phyloP scores from a whole-genome alignment of 2,329 filamentous ascomycete species.

The Colletotrichum sp. region DNA sequence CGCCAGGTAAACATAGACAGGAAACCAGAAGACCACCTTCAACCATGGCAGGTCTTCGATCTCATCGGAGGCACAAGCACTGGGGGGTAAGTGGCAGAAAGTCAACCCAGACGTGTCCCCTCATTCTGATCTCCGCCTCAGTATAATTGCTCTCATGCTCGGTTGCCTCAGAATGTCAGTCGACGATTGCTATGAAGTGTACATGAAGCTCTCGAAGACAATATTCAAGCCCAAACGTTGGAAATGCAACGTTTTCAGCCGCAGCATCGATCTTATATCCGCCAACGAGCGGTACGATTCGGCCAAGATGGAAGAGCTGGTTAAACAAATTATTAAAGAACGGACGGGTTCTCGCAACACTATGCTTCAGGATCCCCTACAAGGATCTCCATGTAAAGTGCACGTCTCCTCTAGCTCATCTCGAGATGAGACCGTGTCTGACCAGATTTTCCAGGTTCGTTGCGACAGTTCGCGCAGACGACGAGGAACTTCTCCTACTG shows the following conservation, averaged over 20 bases:
- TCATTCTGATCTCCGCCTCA: neutral
- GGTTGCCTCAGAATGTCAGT: slow-evolving; percentile 25
- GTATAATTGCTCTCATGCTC: slow-evolving; percentile 28
- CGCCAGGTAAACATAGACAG: slow-evolving; percentile 8
- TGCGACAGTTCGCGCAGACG: slow-evolving; percentile 20
- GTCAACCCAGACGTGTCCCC: fast-evolving
- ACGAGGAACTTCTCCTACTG: slow-evolving; percentile 1
- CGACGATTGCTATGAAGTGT: slow-evolving; percentile 25
- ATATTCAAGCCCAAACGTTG: slow-evolving; percentile 26
- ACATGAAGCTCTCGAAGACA: slow-evolving; percentile 22
- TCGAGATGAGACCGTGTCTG: neutral
- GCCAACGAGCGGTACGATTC: slow-evolving; percentile 17
- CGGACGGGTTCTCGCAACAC: slow-evolving; percentile 5
- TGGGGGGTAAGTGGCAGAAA: neutral
- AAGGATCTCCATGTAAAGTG: neutral
- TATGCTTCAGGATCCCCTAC: neutral
- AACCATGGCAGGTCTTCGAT: slow-evolving; percentile 23
- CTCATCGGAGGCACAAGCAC: slow-evolving; percentile 24
- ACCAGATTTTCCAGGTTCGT: slow-evolving; percentile 12
- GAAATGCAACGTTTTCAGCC: slow-evolving; percentile 18
- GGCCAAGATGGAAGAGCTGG: slow-evolving; percentile 19
- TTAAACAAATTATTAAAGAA: slow-evolving; percentile 20
- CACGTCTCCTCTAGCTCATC: neutral
- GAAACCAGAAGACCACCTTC: neutral
- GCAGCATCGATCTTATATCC: neutral